Conservation (phyloP, 257 asterid genomes). For the Forsythia suspensa region DNA sequence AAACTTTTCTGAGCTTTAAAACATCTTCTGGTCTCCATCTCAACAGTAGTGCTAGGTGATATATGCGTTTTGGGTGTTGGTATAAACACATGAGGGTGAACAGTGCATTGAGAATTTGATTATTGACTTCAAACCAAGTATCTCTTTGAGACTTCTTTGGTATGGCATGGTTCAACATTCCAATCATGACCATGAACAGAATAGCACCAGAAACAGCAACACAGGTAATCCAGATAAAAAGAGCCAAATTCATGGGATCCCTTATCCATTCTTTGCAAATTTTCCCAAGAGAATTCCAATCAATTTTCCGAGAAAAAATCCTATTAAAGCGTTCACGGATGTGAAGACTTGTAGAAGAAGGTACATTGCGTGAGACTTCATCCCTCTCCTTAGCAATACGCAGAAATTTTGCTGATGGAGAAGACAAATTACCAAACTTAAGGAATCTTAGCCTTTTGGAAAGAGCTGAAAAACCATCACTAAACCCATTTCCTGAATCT, state of each 20-base stretch:
- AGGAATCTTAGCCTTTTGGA: slow-evolving; percentile 46
- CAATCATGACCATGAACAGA: slow-evolving; percentile 82
- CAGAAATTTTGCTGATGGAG: slow-evolving; percentile 68
- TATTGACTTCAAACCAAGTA: slow-evolving; percentile 87
- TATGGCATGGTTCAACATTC: slow-evolving; percentile 76
- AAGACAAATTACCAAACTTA: slow-evolving; percentile 56
- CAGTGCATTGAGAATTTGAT: slow-evolving; percentile 83
- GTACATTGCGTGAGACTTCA: slow-evolving; percentile 70
- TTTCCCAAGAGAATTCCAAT: slow-evolving; percentile 50
- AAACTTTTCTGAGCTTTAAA: slow-evolving; percentile 58
- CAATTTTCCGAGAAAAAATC: slow-evolving; percentile 57
- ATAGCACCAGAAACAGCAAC: slow-evolving; percentile 92
- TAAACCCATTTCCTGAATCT: slow-evolving; percentile 27
- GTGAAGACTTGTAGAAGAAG: slow-evolving; percentile 70
- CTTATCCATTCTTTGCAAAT: slow-evolving; percentile 74
- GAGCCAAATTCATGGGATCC: slow-evolving; percentile 72
- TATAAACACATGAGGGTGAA: slow-evolving; percentile 90
- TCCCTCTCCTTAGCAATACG: slow-evolving; percentile 64
- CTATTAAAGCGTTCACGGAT: slow-evolving; percentile 68
- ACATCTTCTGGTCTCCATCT: slow-evolving; percentile 66
- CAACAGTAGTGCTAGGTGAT: slow-evolving; percentile 60
- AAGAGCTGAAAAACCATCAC: slow-evolving; percentile 31
- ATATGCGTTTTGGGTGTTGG: slow-evolving; percentile 75
- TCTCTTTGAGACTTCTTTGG: slow-evolving; percentile 73
- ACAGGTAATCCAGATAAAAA: slow-evolving; percentile 61